Percentiles rank a stretch among this genome's conserved stretches.
These are phyloP conservation scores for Debaryomyces robertsiae DNA, from an alignment of 1,139 yeast genomes.

Conservation along the genomic window DNA sequence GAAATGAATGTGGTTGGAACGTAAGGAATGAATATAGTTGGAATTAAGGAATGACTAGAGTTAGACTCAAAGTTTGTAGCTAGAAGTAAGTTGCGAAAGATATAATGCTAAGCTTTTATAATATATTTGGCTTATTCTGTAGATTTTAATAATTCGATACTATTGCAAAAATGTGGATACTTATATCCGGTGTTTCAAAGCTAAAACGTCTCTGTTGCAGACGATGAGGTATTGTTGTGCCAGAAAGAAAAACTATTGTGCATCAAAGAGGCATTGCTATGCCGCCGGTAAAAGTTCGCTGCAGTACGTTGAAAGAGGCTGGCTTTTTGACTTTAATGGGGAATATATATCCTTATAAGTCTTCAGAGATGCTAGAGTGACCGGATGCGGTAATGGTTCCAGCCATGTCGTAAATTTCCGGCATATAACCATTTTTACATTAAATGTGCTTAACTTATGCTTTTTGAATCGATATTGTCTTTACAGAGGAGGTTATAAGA, in stretches of 20 bases:
- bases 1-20: constrained; percentile 8
- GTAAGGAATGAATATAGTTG: constrained; percentile 15
- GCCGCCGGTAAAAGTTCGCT: too few species aligned
- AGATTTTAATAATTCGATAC: constrained; percentile 4
- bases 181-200: background rate
- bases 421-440: too few species aligned
- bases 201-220: background rate
- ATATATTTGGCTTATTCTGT: too few species aligned
- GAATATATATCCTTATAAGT: background rate
- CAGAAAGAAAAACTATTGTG: too few species aligned
- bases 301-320: background rate
- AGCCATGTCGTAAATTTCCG: constrained; percentile 7
- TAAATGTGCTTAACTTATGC: too few species aligned
- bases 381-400: constrained; percentile 3
- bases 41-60: constrained; percentile 13
- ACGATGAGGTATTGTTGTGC: background rate
- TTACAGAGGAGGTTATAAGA: background rate
- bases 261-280: too few species aligned
- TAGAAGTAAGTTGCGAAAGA: constrained; percentile 3
- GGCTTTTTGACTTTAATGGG: background rate
- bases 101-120: background rate
- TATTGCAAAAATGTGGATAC: background rate
- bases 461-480: too few species aligned
- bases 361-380: background rate
- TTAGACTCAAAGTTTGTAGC: constrained; percentile 8